Percentiles rank a stretch among this genome's conserved stretches.
Conservation (phyloP, 768 basidiomycete genomes). For the Lentinus brumalis region DNA sequence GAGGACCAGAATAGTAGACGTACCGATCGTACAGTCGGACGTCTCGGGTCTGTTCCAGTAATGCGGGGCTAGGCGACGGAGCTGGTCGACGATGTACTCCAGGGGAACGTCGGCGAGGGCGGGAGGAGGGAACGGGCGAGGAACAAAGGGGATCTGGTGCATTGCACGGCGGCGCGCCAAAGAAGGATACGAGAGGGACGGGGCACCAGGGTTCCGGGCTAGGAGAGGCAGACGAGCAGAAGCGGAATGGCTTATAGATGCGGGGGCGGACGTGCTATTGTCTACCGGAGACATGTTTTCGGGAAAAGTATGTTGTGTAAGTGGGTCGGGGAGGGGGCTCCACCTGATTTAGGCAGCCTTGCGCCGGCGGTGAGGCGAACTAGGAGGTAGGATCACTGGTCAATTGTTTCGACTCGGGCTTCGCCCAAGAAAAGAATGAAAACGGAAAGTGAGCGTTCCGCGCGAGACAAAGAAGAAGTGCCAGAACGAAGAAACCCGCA, state of each 20-base stretch:
- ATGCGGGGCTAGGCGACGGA: conserved; percentile 62
- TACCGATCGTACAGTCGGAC: conserved; percentile 79
- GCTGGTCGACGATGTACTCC: conserved; percentile 72
- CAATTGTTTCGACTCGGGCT: conserved; percentile 18
- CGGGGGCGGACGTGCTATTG: conserved; percentile 22
- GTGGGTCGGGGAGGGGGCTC: conserved; percentile 2
- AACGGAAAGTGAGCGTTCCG: conserved; percentile 5
- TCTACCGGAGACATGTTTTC: conserved; percentile 29
- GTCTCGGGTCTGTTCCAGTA: conserved; percentile 80
- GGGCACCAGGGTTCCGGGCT: conserved; percentile 21
- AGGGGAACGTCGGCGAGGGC: conserved; percentile 63
- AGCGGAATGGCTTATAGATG: conserved; percentile 22
- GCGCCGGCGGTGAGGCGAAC: conserved; percentile 23
- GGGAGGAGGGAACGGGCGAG: conserved; percentile 65
- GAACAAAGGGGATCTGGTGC: conserved; percentile 44
- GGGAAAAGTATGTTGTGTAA: conserved; percentile 15
- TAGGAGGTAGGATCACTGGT: conserved; percentile 14
- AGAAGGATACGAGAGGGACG: conserved; percentile 15
- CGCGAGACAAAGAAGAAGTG: conserved; percentile 5
- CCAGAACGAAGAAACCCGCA: conserved; percentile 10
- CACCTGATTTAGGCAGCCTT: conserved; percentile 24
- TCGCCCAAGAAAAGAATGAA: conserved; percentile 11
- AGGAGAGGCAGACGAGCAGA: conserved; percentile 8
- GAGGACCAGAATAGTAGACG: conserved; percentile 12
- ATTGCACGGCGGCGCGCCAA: conserved; percentile 27